Base-by-base conservation (phyloP, 2,329 filamentous ascomycete species). In the Colletotrichum sansevieriae region DNA sequence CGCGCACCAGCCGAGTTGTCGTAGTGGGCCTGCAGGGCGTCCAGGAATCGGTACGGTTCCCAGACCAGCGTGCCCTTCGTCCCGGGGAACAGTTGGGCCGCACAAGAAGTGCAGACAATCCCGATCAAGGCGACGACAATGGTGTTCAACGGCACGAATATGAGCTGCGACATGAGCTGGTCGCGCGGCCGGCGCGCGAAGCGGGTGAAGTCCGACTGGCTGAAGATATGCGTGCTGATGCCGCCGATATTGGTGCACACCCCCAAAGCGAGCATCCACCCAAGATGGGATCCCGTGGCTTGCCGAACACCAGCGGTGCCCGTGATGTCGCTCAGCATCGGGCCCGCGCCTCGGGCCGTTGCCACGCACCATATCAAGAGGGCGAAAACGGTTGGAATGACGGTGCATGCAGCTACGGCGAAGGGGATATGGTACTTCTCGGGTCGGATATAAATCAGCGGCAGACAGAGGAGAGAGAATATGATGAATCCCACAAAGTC, bases 161-260 rank as follows among this genome's bases (percentile, higher is more conserved):
- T 22, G 2, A 74, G 59, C 61, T 77, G 76, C 6, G 74, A 75
- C 2, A 72, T 35, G 1, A 78, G 66, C 54, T 76, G 75, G 25
- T 77, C 75, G 4, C 73, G 72, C 4, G 75, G 75, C 29, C 69
- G 70, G 18, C 75, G 73, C 12, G 75, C 74, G 63, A 74, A 77
- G n/a, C 76, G 71, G 1, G 75, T 76, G 56, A 75, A 77, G 63
- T 77, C 76, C 11, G 73, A 75, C 68, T 77, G 76, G 12, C 70
- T 72, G 71, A 72, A 75, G 70, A 76, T 74, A 58, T 75, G 73
- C 2, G 73, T 74, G 3, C 73, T 72, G 10, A 77, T 77, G 41
- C 75, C 71, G 15, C 75, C 74, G 3, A 77, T 76, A 35, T 75
- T 76, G 0, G 76, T 73, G 22, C 72, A 74, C 15, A 78, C 64